Percentiles rank a stretch among this genome's conserved stretches.
Evolutionary conservation across 257 asterid species (phyloP).

Genomic region (Ilex aquifolium): DNA sequence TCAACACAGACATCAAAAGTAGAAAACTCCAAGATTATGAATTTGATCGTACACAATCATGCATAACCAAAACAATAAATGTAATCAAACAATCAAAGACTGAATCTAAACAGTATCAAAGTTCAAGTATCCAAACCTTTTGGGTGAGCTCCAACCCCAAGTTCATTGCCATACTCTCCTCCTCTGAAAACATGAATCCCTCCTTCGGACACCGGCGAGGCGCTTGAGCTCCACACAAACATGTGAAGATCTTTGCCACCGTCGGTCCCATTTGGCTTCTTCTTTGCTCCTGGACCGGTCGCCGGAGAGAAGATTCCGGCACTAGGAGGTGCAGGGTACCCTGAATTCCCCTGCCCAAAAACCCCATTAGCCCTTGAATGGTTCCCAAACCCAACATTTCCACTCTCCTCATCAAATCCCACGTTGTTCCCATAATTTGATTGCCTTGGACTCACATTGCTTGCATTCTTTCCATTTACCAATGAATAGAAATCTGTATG

Average conservation of each 20-base stretch:
- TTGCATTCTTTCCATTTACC: slow-evolving; percentile 35
- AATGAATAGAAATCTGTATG: slow-evolving; percentile 42
- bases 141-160: slow-evolving; percentile 69
- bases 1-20: slow-evolving; percentile 15
- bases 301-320: slow-evolving; percentile 88
- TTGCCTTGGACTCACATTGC: slow-evolving; percentile 36
- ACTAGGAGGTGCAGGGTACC: slow-evolving; percentile 69
- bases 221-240: slow-evolving; percentile 99
- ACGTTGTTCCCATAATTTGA: slow-evolving; percentile 34
- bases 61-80: slow-evolving; percentile 17
- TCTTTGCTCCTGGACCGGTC: slow-evolving; percentile 48
- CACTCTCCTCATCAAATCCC: slow-evolving; percentile 41
- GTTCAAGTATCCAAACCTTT: slow-evolving; percentile 46
- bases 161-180: slow-evolving; percentile 62
- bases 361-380: slow-evolving; percentile 41
- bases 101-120: neutral
- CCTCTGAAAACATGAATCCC: slow-evolving; percentile 96
- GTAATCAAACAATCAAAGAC: slow-evolving; percentile 1
- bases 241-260: slow-evolving; percentile 83
- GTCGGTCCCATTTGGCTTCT: slow-evolving; percentile 59
- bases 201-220: slow-evolving; percentile 95
- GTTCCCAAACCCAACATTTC: slow-evolving; percentile 32
- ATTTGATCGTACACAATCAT: slow-evolving; percentile 4
- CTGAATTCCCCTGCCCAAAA: slow-evolving; percentile 44
- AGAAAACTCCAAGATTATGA: slow-evolving; percentile 20